Base-by-base conservation (phyloP, 2,329 filamentous ascomycete genomes). In the Cladosporium austrohemisphaericum region DNA sequence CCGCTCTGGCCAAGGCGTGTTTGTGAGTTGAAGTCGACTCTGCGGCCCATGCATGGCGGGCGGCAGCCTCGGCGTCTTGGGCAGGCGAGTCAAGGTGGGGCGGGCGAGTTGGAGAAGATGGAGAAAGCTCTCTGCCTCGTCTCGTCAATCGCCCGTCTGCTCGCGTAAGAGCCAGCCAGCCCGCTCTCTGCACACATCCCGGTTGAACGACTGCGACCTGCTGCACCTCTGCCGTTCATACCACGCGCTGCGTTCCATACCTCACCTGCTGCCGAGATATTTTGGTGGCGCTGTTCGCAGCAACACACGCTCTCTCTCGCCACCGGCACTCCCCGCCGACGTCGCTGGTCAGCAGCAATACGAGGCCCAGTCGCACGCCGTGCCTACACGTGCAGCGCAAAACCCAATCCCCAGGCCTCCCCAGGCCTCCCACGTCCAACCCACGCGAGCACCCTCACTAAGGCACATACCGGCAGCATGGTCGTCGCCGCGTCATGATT, bases 401-500 rank as follows among this genome's bases (percentile, higher is more conserved):
- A 33, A 37, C 7, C 19, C 35, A 13, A 26, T 26, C 6, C 18
- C n/a, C n/a, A n/a, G n/a, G n/a, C n/a, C n/a, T n/a, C n/a, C n/a
- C 14, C 32, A 1, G 3, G 18, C 32, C 14, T 5, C 18, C 5
- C 32, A 35, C 32, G 18, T 16, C 11, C 32, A 35, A 19, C 1
- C 19, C 8, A 35, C 16, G 7, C 14, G 3, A 3, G 32, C 7
- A 38, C 25, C 6, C 6, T 6, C 38, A 41, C 38, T 23, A 23
- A 26, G 31, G 38, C 38, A 18, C 20, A 26, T 37, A 22, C 47
- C 59, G 57, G 44, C 52, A 55, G 54, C 51, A 60, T 62, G 60
- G 58, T 44, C 18, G 36, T 19, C 38, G 53, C 47, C 37, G 49
- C 52, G 54, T 52, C 49, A 59, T 57, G 56, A 59, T 49, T 53